Base-by-base conservation (phyloP, 257 asterid species). In the Nicotiana obtusifolia region DNA sequence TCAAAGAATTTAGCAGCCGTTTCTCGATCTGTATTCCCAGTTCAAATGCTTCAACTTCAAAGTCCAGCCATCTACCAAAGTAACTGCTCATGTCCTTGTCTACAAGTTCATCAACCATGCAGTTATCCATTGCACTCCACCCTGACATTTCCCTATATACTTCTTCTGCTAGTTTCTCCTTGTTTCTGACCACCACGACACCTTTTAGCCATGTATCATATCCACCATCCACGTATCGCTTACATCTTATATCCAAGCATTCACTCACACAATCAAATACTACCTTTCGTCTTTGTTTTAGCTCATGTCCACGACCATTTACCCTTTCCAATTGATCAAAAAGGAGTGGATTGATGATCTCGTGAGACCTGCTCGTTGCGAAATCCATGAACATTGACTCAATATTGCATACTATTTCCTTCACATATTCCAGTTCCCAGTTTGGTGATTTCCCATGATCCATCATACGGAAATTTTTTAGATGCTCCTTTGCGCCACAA, bases 21-120 rank as follows among this genome's bases (percentile, higher is more conserved):
- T 89, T 88, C 87, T 94, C 97, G 0, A 94, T 86, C 87, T 93
- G 91, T 19, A 76, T 41, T 84, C 99, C 99, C 9, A 93, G 80
- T 85, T 96, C 99, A 81, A 85, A 96, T n/a, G 83, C 90, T 88
- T 94, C 99, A 10, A 76, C 80, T 31, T 96, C 97, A 78, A 89
- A 94, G 75, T 93, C 90, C n/a, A 90, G 87, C 99, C 99, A 96
- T 89, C 84, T 88, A 13, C 99, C 98, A n/a, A 80, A 64, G 64
- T 81, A 90, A 83, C 87, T 83, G 90, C 97, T 93, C 98, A 96
- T 96, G 77, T 96, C 98, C 83, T 83, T 91, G 85, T 94, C 95
- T 8, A 96, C 97, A n/a, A 94, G 94, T 71, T 93, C 98, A 87
- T 94, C 99, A 5, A 93, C 94, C 94, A 85, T 89, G 52, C 88